Conservation (phyloP, 441 rosid species). For the Breynia disticha region DNA sequence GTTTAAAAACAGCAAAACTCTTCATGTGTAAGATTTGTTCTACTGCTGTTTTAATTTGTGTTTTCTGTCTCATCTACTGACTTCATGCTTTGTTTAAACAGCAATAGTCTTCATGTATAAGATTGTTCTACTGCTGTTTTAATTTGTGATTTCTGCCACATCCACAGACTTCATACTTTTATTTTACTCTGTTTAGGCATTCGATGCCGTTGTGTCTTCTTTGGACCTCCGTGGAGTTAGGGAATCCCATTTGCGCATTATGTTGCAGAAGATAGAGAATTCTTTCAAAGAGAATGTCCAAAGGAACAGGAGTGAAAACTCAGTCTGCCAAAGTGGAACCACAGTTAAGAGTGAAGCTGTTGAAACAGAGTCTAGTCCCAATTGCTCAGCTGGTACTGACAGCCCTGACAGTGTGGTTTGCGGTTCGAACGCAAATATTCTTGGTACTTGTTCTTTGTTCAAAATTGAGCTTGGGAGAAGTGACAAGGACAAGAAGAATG, state of each 20-base stretch:
- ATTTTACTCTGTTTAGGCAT: conserved; percentile 41
- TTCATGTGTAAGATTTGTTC: too few relatives aligned
- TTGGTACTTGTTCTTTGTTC: conserved; percentile 49
- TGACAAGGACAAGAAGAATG: conserved; percentile 46
- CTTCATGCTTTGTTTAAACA: too few relatives aligned
- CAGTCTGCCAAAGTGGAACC: conserved; percentile 24
- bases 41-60: too few relatives aligned
- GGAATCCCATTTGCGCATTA: conserved; percentile 86
- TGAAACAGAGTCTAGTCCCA: conserved; percentile 29
- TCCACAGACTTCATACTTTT: background rate
- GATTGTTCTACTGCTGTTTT: background rate
- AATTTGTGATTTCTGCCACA: background rate
- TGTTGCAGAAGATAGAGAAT: conserved; percentile 79
- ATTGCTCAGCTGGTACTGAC: conserved; percentile 29
- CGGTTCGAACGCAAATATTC: conserved; percentile 37
- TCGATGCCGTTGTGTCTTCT: conserved; percentile 69
- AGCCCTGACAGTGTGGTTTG: conserved; percentile 62
- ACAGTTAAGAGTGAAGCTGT: conserved; percentile 28
- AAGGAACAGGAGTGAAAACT: conserved; percentile 24
- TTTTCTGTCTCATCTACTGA: too few relatives aligned
- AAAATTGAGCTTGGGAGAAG: conserved; percentile 76
- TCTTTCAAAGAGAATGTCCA: conserved; percentile 63
- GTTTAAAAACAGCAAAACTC: too few relatives aligned
- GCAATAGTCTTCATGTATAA: background rate
- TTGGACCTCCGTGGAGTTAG: conserved; percentile 86